phyloP scores from a whole-genome alignment of 1,284 basidiomycete species.

The Trichosporon sp. region DNA sequence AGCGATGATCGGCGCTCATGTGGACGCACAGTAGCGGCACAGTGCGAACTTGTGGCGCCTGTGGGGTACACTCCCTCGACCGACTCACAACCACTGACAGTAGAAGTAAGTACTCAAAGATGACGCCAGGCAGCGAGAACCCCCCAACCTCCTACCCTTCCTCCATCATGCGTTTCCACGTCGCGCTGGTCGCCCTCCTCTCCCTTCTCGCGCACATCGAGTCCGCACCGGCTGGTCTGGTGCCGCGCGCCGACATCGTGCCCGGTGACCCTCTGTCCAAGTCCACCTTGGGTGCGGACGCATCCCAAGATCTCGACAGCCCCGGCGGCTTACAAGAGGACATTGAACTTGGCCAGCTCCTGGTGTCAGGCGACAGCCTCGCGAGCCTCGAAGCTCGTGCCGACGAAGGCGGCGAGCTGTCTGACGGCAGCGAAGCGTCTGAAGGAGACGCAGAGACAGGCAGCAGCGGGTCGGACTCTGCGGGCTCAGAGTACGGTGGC shows the following conservation, averaged over 20 bases:
- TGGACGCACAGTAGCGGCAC: not conserved
- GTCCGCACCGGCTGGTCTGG: not conserved
- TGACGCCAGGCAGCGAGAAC: not conserved
- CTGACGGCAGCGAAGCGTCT: no score
- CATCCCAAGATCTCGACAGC: not conserved
- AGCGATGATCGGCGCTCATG: not conserved
- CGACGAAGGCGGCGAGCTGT: no score
- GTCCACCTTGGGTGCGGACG: not conserved
- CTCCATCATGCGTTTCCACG: slow-evolving; percentile 26
- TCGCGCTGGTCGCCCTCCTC: not conserved
- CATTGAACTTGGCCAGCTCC: not conserved
- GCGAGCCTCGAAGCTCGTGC: no score
- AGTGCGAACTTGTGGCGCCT: not conserved
- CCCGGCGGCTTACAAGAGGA: not conserved
- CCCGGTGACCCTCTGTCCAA: not conserved
- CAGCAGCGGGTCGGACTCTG: no score
- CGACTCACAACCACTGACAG: not conserved
- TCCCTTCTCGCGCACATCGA: not conserved
- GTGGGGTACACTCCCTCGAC: not conserved
- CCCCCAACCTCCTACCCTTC: not conserved
- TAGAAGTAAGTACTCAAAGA: not conserved
- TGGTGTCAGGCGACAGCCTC: not conserved
- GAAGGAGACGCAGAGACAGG: no score
- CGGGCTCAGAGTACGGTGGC: no score
- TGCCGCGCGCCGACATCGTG: not conserved